phyloP scores from a whole-genome alignment of 2,329 filamentous ascomycete genomes.

The Alternaria consortialis region DNA sequence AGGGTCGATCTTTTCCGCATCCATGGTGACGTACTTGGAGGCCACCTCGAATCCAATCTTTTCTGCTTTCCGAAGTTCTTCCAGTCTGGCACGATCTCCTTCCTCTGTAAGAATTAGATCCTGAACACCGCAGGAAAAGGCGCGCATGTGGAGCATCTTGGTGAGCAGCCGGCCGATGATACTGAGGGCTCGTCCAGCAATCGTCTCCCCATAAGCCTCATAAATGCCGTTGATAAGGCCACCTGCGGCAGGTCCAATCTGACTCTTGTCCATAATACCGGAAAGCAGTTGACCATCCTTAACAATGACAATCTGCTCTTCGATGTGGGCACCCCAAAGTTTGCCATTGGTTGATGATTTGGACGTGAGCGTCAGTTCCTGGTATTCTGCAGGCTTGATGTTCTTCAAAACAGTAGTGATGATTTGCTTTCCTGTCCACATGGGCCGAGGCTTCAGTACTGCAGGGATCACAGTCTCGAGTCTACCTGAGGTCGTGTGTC shows the following conservation, averaged over 20 bases:
- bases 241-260: constrained; percentile 86
- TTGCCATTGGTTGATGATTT: constrained; percentile 80
- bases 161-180: constrained; percentile 89
- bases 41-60: constrained; percentile 80
- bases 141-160: constrained; percentile 88
- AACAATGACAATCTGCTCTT: constrained; percentile 84
- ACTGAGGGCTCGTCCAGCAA: constrained; percentile 87
- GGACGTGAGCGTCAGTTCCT: constrained; percentile 79
- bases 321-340: constrained; percentile 76
- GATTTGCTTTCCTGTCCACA: constrained; percentile 97
- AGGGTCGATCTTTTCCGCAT: constrained; percentile 67
- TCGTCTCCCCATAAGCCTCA: constrained; percentile 87
- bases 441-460: constrained; percentile 77
- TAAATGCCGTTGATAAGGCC: constrained; percentile 93
- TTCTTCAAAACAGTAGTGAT: constrained; percentile 94
- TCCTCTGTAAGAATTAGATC: constrained; percentile 85
- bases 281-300: constrained; percentile 86
- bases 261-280: constrained; percentile 94
- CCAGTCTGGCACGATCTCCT: constrained; percentile 75
- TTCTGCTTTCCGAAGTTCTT: constrained; percentile 73
- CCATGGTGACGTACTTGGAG: constrained; percentile 85
- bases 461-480: constrained; percentile 84
- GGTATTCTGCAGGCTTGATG: constrained; percentile 79
- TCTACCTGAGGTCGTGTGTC: constrained; percentile 82
- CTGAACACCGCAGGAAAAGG: constrained; percentile 97